These are phyloP conservation scores for Aspergillus aculeatinus DNA, from an alignment of 2,329 filamentous ascomycete species.

Conservation along the genomic window DNA sequence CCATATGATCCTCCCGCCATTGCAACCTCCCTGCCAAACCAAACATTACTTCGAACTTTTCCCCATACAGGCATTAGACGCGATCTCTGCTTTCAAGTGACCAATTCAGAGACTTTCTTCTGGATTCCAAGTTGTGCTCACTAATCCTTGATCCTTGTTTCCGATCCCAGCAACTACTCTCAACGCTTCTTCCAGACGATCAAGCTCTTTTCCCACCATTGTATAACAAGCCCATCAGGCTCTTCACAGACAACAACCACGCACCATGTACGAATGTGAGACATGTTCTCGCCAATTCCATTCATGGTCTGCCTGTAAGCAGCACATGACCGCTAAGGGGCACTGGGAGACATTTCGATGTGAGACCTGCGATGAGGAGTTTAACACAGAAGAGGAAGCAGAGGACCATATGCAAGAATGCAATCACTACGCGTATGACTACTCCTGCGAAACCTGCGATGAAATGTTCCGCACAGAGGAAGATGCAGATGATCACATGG, in stretches of 20 bases:
- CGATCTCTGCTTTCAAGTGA: no score
- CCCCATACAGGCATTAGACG: no score
- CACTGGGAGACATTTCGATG: slow-evolving; percentile 26
- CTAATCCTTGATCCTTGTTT: neutral
- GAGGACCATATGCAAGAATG: slow-evolving; percentile 25
- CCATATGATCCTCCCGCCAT: no score
- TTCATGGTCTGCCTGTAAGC: slow-evolving; percentile 1
- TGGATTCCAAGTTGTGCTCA: neutral
- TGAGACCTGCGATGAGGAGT: slow-evolving; percentile 20
- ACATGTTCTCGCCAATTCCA: slow-evolving; percentile 17
- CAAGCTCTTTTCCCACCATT: neutral
- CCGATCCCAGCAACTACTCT: neutral
- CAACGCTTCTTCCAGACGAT: neutral
- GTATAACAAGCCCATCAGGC: neutral
- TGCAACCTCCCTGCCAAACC: no score
- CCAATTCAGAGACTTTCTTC: neutral
- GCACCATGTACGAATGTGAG: slow-evolving; percentile 16
- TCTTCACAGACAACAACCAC: neutral
- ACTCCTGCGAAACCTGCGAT: slow-evolving; percentile 1
- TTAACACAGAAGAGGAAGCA: neutral
- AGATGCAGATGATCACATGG: slow-evolving; percentile 29
- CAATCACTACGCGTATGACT: slow-evolving; percentile 18
- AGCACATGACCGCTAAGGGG: slow-evolving; percentile 23
- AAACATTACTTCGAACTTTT: no score
- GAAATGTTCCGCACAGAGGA: slow-evolving; percentile 4